These are phyloP conservation scores for Brassica incana DNA, from an alignment of 345 rosid species.

Conservation along the genomic window DNA sequence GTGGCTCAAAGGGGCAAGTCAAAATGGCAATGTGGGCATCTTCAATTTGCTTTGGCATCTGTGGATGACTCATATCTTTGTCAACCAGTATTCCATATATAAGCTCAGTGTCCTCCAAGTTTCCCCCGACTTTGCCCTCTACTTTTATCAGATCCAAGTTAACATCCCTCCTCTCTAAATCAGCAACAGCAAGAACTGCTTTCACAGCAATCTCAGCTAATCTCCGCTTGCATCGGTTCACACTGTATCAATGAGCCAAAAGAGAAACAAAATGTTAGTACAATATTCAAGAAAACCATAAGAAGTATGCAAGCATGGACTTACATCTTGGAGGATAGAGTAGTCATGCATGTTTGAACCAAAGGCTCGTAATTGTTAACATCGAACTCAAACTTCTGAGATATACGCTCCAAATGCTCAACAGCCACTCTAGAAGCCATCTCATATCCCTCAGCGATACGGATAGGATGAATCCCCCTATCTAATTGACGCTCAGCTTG, in stretches of 20 bases:
- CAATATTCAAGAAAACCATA: neutral
- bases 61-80: slow-evolving; percentile 98
- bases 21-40: slow-evolving; percentile 94
- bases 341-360: slow-evolving; percentile 94
- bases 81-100: slow-evolving; percentile 82
- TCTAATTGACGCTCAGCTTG: slow-evolving; percentile 88
- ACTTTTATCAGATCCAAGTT: slow-evolving; percentile 91
- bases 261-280: neutral
- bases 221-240: slow-evolving; percentile 82
- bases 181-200: slow-evolving; percentile 96
- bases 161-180: slow-evolving; percentile 91
- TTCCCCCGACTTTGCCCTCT: slow-evolving; percentile 95
- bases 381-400: slow-evolving; percentile 84
- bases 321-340: slow-evolving; percentile 90
- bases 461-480: slow-evolving; percentile 79
- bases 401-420: slow-evolving; percentile 71
- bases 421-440: slow-evolving; percentile 83
- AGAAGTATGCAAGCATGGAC: neutral
- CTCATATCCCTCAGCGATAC: slow-evolving; percentile 95
- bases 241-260: slow-evolving; percentile 43
- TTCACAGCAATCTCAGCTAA: slow-evolving; percentile 97
- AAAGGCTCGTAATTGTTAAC: slow-evolving; percentile 63
- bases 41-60: slow-evolving; percentile 91
- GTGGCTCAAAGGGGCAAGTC: slow-evolving; percentile 99
- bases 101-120: slow-evolving; percentile 86